Base-by-base conservation (phyloP, 441 rosid species). In the Macaranga tanarius region DNA sequence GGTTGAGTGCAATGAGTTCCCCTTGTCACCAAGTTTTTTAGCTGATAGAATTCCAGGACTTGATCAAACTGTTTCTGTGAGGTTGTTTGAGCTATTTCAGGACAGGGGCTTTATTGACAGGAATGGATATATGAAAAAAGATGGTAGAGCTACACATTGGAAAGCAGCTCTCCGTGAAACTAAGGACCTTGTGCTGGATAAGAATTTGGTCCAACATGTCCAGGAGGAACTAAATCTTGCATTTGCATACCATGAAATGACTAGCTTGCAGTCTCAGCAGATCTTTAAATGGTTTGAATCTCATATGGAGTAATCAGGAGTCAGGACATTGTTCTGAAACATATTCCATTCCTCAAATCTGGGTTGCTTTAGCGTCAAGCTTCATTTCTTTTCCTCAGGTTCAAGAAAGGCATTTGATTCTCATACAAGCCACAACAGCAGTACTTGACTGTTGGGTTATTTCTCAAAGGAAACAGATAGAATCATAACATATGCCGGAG, bases 251-350 rank as follows among this genome's bases (percentile, higher is more conserved):
- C 97, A 95, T 69, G 99, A 92, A 71, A 90, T 95, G 99, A 92
- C 95, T 15, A 92, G 99, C 75, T 74, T 87, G 81, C 92, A 83
- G 79, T 90, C 93, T 48, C 86, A 91, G 42, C 88, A 86, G 70
- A 92, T 95, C 66, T 92, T 92, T 73, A 82, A 80, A 75, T 95
- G 97, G 97, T 89, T 95, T 70, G 92, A 92, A 76, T 88, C 94
- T 44, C 97, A 92, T 79, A 74, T 91, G 85, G 76, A 78, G 31
- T 85, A 77, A 82, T 40, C 70, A 62, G 31, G 62, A 59, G 56
- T 56, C 47, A 42, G 2, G 23, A 4, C 10, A 17, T 12, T 7
- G 19, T 59, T 47, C 17, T 40, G 45, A 55, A 51, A 17, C 48
- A 10, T 38, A 65, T 65, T 69, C 70, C 59, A 59, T 73, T 42